phyloP scores from a whole-genome alignment of 2,329 filamentous ascomycete species.

The Penicillium sp. region DNA sequence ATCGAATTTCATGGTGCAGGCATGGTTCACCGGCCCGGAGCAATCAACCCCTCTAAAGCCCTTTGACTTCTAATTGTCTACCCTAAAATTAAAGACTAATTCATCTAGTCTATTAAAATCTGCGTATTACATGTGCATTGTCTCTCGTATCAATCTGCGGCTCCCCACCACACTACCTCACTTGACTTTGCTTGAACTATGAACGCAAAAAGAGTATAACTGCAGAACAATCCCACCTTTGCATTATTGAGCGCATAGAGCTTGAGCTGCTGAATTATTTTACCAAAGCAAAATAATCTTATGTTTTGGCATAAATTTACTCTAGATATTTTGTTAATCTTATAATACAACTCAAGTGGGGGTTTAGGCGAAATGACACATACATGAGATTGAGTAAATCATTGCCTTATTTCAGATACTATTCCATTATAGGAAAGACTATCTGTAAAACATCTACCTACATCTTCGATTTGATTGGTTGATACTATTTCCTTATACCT shows the following conservation, averaged over 20 bases:
- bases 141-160: not conserved
- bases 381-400: not conserved
- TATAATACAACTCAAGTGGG: not conserved
- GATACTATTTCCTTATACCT: not conserved
- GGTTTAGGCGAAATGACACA: not conserved
- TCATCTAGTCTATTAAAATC: not conserved
- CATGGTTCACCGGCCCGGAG: not conserved
- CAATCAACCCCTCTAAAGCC: not conserved
- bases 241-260: not conserved
- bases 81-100: not conserved
- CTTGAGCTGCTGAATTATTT: too few relatives aligned
- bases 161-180: not conserved
- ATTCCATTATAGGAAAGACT: not conserved
- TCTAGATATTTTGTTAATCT: not conserved
- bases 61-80: not conserved
- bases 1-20: not conserved
- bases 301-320: too few relatives aligned
- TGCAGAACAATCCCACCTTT: not conserved
- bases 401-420: not conserved
- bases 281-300: not conserved
- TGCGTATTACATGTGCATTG: not conserved
- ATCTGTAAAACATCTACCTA: not conserved
- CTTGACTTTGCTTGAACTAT: not conserved
- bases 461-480: not conserved
- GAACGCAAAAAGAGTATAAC: not conserved